phyloP scores from a whole-genome alignment of 2,329 filamentous ascomycete genomes.

The Colletotrichum sp. region DNA sequence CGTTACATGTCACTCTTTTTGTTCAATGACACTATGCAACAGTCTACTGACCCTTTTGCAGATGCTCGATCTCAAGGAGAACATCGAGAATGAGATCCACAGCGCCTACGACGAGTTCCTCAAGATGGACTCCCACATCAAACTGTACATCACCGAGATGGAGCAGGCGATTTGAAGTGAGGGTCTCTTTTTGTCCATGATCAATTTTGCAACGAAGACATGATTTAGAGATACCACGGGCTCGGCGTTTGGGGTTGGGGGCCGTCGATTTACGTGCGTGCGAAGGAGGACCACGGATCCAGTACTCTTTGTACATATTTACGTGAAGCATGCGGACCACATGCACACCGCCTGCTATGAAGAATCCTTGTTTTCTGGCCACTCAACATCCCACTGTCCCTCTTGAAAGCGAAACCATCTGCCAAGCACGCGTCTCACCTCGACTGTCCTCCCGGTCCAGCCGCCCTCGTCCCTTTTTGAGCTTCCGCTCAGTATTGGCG shows the following conservation, averaged over 20 bases:
- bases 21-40: background rate
- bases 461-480: constrained; percentile 53
- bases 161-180: constrained; percentile 74
- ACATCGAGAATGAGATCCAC: constrained; percentile 93
- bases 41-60: constrained; percentile 41
- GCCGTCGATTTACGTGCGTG: background rate
- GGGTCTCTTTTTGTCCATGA: background rate
- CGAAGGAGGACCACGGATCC: background rate
- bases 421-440: constrained; percentile 60
- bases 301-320: background rate
- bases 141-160: constrained; percentile 98
- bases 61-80: constrained; percentile 98
- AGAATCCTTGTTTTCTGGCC: background rate
- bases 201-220: constrained; percentile 11
- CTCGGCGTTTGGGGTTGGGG: constrained; percentile 41
- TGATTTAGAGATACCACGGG: constrained; percentile 39
- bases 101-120: constrained; percentile 91
- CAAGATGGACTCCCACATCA: constrained; percentile 97
- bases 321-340: background rate
- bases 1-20: constrained; percentile 25
- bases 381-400: constrained; percentile 36
- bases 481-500: constrained; percentile 68
- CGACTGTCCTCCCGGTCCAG: constrained; percentile 64
- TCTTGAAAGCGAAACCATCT: constrained; percentile 68
- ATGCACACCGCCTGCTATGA: background rate